Percentiles rank a stretch among this genome's conserved stretches.
These are phyloP conservation scores for Euphorbia corollata DNA, from an alignment of 441 rosid species.

Conservation along the genomic window DNA sequence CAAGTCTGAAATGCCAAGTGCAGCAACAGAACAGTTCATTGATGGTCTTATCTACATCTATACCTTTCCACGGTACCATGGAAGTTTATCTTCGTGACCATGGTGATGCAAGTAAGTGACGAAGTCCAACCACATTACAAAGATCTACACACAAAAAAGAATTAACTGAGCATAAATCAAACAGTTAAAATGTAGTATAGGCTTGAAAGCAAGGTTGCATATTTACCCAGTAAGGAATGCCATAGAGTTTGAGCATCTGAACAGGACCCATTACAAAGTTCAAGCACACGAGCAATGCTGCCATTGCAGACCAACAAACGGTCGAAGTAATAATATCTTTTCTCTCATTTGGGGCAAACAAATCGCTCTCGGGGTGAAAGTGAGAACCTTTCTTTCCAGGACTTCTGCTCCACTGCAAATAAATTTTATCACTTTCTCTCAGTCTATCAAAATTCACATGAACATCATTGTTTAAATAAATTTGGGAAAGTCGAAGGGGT, in stretches of 20 bases:
- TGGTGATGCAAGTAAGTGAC: constrained; percentile 96
- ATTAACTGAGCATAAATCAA: not conserved
- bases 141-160: constrained; percentile 13
- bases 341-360: constrained; percentile 59
- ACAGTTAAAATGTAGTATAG: not conserved
- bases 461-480: not conserved
- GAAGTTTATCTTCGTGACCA: constrained; percentile 73
- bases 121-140: constrained; percentile 72
- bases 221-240: constrained; percentile 68
- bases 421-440: not conserved
- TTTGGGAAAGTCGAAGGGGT: constrained; percentile 8
- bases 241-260: constrained; percentile 61
- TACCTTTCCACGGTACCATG: constrained; percentile 54
- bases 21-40: no score
- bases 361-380: constrained; percentile 59
- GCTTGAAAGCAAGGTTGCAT: constrained; percentile 1
- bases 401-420: constrained; percentile 61
- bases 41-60: no score
- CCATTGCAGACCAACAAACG: constrained; percentile 63
- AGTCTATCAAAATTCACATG: not conserved
- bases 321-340: constrained; percentile 66
- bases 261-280: constrained; percentile 55
- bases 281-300: constrained; percentile 37
- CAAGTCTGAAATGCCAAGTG: no score
- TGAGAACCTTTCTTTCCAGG: constrained; percentile 97